phyloP scores from a whole-genome alignment of 2,329 filamentous ascomycete species.

The Tolypocladium capitatum region DNA sequence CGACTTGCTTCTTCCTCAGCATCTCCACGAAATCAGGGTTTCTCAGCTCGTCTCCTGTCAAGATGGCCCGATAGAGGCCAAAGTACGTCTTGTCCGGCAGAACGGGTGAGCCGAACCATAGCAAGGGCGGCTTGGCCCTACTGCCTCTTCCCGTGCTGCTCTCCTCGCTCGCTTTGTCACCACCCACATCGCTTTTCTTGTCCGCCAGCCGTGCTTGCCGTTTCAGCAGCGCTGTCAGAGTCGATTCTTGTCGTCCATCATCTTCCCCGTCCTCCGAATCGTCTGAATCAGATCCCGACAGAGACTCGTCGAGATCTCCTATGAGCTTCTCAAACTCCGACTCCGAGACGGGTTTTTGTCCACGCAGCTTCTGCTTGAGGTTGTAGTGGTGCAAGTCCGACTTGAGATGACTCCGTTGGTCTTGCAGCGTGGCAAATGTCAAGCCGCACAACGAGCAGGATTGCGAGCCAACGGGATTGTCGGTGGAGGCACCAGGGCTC shows the following conservation, averaged over 20 bases:
- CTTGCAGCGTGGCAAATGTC: constrained; percentile 56
- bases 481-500: constrained; percentile 13
- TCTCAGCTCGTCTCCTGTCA: constrained; percentile 58
- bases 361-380: constrained; percentile 77
- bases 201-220: constrained; percentile 65
- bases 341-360: constrained; percentile 59
- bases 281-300: constrained; percentile 73
- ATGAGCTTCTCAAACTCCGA: constrained; percentile 76
- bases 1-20: constrained; percentile 64
- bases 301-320: constrained; percentile 75
- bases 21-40: constrained; percentile 49
- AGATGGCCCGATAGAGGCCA: constrained; percentile 73
- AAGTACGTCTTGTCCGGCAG: constrained; percentile 69
- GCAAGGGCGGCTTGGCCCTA: constrained; percentile 56
- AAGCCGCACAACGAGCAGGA: constrained; percentile 72
- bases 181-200: constrained; percentile 32
- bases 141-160: constrained; percentile 31
- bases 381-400: constrained; percentile 94
- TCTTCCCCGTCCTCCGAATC: constrained; percentile 56
- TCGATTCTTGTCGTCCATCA: constrained; percentile 48
- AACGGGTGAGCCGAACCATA: constrained; percentile 73
- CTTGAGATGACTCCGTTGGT: constrained; percentile 75
- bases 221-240: constrained; percentile 64
- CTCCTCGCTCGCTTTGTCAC: constrained; percentile 29
- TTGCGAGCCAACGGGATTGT: constrained; percentile 45